phyloP scores from a whole-genome alignment of 495 filamentous ascomycete species.

The Penicillium riverlandense region DNA sequence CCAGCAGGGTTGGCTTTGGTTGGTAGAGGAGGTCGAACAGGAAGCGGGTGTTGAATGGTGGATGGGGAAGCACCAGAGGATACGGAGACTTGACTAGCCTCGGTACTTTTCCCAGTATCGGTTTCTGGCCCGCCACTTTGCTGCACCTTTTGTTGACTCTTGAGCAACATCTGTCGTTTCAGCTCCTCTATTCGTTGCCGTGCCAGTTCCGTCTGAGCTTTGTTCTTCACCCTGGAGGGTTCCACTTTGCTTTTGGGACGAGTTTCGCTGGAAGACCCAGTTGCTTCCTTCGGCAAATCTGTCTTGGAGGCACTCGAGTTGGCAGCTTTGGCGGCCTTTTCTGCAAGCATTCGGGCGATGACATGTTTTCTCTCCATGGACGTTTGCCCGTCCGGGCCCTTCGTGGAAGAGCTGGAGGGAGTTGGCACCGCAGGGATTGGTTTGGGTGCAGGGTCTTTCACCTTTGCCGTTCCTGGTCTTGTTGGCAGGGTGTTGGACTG shows the following conservation, averaged over 20 bases:
- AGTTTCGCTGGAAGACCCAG: conserved; percentile 7
- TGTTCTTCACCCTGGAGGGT: conserved; percentile 43
- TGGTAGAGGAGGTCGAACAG: conserved; percentile 32
- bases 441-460: not conserved
- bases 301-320: not conserved
- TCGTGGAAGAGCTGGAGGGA: too few species aligned
- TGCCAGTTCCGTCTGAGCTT: conserved; percentile 48
- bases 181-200: conserved; percentile 45
- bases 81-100: not conserved
- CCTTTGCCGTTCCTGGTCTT: not conserved
- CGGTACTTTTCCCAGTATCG: not conserved
- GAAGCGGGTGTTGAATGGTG: conserved; percentile 33
- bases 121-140: conserved; percentile 3
- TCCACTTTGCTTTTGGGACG: conserved; percentile 14
- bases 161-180: conserved; percentile 34
- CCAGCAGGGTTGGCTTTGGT: conserved; percentile 18
- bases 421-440: not conserved
- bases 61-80: not conserved
- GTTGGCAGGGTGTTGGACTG: not conserved
- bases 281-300: conserved; percentile 10
- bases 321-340: conserved; percentile 31
- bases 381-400: conserved; percentile 20
- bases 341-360: conserved; percentile 66
- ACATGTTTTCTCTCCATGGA: conserved; percentile 69
- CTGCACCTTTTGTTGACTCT: conserved; percentile 23